phyloP scores from a whole-genome alignment of 2,329 filamentous ascomycete species.

The Penicillium sp. region DNA sequence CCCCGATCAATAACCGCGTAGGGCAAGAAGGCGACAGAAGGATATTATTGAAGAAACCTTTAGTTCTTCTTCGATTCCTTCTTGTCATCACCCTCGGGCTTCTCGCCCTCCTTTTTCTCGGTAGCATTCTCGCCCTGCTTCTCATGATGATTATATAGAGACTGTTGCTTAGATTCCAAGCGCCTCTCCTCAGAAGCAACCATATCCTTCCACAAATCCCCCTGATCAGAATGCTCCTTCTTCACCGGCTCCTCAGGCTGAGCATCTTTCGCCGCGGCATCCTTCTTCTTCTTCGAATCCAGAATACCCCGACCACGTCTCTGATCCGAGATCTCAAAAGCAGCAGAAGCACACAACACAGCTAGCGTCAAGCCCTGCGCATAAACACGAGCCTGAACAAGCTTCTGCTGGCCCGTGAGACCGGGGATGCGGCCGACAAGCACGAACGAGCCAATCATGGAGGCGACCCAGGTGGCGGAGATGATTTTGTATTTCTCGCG shows the following conservation, averaged over 20 bases:
- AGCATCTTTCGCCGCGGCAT: slow-evolving; percentile 64
- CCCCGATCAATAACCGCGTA: not conserved
- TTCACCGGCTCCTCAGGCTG: slow-evolving; percentile 72
- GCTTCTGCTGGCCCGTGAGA: slow-evolving; percentile 73
- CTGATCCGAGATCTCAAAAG: slow-evolving; percentile 76
- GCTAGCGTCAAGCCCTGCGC: slow-evolving; percentile 84
- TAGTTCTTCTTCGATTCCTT: slow-evolving; percentile 22
- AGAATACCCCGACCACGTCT: slow-evolving; percentile 58
- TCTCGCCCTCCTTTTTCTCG: not conserved
- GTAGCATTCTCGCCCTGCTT: slow-evolving; percentile 8
- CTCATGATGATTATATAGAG: slow-evolving; percentile 25
- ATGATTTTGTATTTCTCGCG: slow-evolving; percentile 86
- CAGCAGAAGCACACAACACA: slow-evolving; percentile 76
- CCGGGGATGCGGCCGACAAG: slow-evolving; percentile 75
- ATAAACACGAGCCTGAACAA: slow-evolving; percentile 92
- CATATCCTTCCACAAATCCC: slow-evolving; percentile 80
- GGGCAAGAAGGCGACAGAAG: not conserved
- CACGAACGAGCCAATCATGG: slow-evolving; percentile 70
- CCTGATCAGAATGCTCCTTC: slow-evolving; percentile 72
- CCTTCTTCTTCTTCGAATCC: slow-evolving; percentile 67
- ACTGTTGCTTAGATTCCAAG: slow-evolving; percentile 41
- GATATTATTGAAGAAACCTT: not conserved
- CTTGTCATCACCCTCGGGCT: slow-evolving; percentile 9
- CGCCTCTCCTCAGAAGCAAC: slow-evolving; percentile 47
- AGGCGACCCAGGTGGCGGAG: slow-evolving; percentile 73